Conservation (phyloP, 2,329 filamentous ascomycete species). For the Colletotrichum truncatum region DNA sequence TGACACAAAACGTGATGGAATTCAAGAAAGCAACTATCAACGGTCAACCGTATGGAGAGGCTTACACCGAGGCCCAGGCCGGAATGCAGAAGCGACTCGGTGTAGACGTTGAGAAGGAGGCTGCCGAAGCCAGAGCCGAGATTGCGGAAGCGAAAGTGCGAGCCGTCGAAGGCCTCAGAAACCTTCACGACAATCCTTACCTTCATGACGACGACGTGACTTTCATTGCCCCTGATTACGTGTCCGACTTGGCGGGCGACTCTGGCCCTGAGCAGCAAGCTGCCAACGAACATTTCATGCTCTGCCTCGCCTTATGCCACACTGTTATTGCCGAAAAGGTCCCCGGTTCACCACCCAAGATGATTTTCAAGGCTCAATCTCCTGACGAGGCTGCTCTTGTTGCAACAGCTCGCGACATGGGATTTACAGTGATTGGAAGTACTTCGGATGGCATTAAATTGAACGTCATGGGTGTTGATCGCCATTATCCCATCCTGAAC, state of each 20-base stretch:
- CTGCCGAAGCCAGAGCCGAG: slow-evolving; percentile 74
- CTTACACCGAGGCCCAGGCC: slow-evolving; percentile 95
- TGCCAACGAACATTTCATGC: slow-evolving; percentile 91
- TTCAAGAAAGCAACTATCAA: slow-evolving; percentile 99
- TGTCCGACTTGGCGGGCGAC: slow-evolving; percentile 82
- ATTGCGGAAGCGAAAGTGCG: slow-evolving; percentile 80
- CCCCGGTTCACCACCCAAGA: slow-evolving; percentile 88
- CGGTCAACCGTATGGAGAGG: slow-evolving; percentile 94
- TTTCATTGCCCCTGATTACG: slow-evolving; percentile 90
- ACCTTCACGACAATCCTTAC: slow-evolving; percentile 88
- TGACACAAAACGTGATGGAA: slow-evolving; percentile 96
- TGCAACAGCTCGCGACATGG: slow-evolving; percentile 92
- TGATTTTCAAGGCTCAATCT: slow-evolving; percentile 96
- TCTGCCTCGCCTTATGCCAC: slow-evolving; percentile 93
- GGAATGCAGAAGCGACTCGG: slow-evolving; percentile 95
- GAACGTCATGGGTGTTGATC: slow-evolving; percentile 87
- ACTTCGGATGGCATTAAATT: slow-evolving; percentile 83
- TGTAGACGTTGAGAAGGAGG: slow-evolving; percentile 85
- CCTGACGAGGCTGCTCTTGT: slow-evolving; percentile 96
- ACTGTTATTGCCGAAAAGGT: slow-evolving; percentile 92
- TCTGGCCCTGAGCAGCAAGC: slow-evolving; percentile 79
- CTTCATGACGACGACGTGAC: slow-evolving; percentile 89
- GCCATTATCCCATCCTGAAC: slow-evolving; percentile 87
- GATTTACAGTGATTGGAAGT: slow-evolving; percentile 89
- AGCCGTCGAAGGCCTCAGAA: slow-evolving; percentile 78